Base-by-base conservation (phyloP, 108 stramenopile genomes). In the Nitzschia sp. region DNA sequence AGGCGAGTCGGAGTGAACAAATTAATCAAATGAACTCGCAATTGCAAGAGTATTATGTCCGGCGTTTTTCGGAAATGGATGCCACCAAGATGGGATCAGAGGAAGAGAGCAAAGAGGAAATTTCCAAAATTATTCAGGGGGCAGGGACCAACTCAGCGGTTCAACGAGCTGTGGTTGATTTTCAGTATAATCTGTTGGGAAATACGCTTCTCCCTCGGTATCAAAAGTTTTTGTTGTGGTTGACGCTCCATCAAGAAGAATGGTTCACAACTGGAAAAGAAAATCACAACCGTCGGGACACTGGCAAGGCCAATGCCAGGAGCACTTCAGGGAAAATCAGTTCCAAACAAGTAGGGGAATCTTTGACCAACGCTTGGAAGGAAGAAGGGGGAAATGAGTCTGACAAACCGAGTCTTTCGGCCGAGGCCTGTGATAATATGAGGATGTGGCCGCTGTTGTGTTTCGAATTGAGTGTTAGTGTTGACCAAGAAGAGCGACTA, bases 401-500 rank as follows among this genome's bases (percentile, higher is more conserved):
- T 24, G 57, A 51, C 7, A 69, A 61, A 68, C 12, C 41, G 14
- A 62, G 11, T 37, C 72, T 24, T 6, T 29, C 69, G 2, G 62
- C 76, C 29, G 12, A 51, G 21, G 79, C 81, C n/a, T 53, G 70
- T 57, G 89, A 90, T 54, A 64, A 58, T 11, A 22, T 64, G 17
- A 68, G 77, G 8, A 80, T 90, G 76, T 95, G 93, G 93, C 93
- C 93, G 0, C 62, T 95, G 22, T 64, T 78, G 19, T 95, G 91
- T 67, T 84, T 80, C 65, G 93, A 95, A 59, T 61, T 92, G 50
- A 86, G 81, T 34, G 77, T 95, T 52, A 87, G 89, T 17, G 88
- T 91, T 51, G 92, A 93, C 38, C 92, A 93, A 63, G 92, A 93
- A 79, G 92, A 93, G 38, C 75, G 80, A 11, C 63, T 93, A 26